Base-by-base conservation (phyloP, 2,329 filamentous ascomycete genomes). In the Chalaropsis thielavioides region DNA sequence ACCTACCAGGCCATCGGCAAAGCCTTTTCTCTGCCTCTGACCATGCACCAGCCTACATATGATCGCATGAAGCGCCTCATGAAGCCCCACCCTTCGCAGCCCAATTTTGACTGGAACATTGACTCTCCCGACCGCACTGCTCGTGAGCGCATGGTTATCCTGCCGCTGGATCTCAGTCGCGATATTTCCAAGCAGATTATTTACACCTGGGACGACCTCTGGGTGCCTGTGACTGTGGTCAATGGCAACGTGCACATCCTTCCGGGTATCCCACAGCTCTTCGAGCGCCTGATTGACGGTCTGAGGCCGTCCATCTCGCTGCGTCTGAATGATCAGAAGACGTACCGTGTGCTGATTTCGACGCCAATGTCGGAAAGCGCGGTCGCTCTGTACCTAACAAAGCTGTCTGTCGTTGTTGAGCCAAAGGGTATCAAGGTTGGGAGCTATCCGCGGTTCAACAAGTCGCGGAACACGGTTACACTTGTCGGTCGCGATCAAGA, bases 231-330 rank as follows among this genome's bases (percentile, higher is more conserved):
- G 61, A 81, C 83, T 19, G 86, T 95, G 3, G 90, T 96, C 17
- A 96, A 96, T 72, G 89, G 89, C 62, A 99, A 99, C 72, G 78
- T 97, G 3, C 90, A 97, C 74, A 94, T 97, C 67, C 79, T 97
- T 1, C 94, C 94, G 0, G 94, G 94, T 0, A 88, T 97, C 17
- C 94, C 94, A 0, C 80, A 84, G 63, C 78, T 97, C 1, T 99
- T 83, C 81, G 86, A 92, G 75, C 80, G 79, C 62, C 79, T 97
- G 68, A 78, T 97, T 15, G 83, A 90, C 24, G 86, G 88, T 1
- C 76, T 96, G 68, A 92, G 88, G 74, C 85, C 89, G 0, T 72
- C 77, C 60, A 73, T 96, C 40, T 71, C 87, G 19, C 84, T 87
- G n/a, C 81, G 90, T 38, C 75, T 96, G 69, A 80, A 76, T 7